A percentile compares a stretch with the other conserved stretches of the same genome.
Evolutionary conservation across 371 early-diverging fungal species (phyloP).

Genomic region (Mucor lusitanicus): DNA sequence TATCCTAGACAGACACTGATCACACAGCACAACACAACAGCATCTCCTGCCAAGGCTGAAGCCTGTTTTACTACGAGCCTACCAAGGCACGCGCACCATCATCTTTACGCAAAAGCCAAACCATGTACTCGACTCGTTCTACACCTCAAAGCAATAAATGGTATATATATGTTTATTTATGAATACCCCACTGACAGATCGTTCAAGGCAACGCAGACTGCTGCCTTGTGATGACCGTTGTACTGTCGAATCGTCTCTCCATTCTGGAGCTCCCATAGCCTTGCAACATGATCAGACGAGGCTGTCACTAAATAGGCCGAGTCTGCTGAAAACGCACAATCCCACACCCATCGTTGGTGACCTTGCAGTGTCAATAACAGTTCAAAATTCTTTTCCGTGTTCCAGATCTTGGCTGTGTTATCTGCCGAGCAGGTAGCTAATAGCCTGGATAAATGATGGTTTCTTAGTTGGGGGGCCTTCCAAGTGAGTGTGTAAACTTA

Average conservation of each 20-base stretch:
- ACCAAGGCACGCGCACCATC: constrained; percentile 57
- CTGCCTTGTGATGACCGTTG: constrained; percentile 90
- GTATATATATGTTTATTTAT: constrained; percentile 13
- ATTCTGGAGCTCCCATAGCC: constrained; percentile 83
- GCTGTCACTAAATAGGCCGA: constrained; percentile 90
- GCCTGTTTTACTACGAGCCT: constrained; percentile 54
- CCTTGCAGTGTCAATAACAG: constrained; percentile 78
- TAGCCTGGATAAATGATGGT: constrained; percentile 36
- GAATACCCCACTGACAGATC: constrained; percentile 66
- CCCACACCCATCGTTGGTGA: constrained; percentile 94
- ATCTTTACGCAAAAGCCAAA: constrained; percentile 46
- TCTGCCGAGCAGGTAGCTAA: constrained; percentile 92
- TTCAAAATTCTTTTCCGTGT: constrained; percentile 64
- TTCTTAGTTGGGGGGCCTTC: too few species aligned
- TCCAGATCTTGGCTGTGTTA: constrained; percentile 77
- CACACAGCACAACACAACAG: constrained; percentile 23
- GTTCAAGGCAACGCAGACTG: constrained; percentile 90
- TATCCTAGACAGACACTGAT: too few species aligned
- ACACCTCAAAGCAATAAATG: constrained; percentile 6
- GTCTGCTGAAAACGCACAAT: constrained; percentile 91
- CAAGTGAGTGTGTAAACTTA: constrained; percentile 24
- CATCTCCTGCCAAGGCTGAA: constrained; percentile 56
- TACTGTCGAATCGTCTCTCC: constrained; percentile 90
- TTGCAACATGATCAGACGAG: constrained; percentile 86
- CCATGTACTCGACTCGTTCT: background rate